These are phyloP conservation scores for Lobulomyces angularis DNA, from an alignment of 192 early-diverging fungal species.

Conservation along the genomic window DNA sequence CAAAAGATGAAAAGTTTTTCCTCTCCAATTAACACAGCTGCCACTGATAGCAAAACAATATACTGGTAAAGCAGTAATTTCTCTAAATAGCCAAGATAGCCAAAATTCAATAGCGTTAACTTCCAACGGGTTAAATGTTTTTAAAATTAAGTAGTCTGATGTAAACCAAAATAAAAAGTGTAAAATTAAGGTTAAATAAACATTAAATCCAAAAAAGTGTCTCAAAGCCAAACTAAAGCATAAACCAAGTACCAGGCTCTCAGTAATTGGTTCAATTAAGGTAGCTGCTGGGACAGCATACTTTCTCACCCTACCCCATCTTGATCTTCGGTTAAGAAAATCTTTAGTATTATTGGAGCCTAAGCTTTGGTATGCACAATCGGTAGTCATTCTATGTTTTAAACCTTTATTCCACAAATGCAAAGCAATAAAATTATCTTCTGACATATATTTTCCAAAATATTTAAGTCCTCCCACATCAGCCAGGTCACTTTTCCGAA, in stretches of 20 bases:
- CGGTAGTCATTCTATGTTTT: conserved; percentile 74
- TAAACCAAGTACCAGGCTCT: conserved; percentile 66
- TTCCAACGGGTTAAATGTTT: conserved; percentile 28
- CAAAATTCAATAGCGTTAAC: conserved; percentile 38
- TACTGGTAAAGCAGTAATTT: conserved; percentile 70
- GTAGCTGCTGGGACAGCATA: conserved; percentile 85
- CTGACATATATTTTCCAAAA: conserved; percentile 86
- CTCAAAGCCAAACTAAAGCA: conserved; percentile 58
- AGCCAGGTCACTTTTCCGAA: conserved; percentile 70
- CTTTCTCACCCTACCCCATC: conserved; percentile 91
- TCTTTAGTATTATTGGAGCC: conserved; percentile 56
- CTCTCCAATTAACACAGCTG: conserved; percentile 78
- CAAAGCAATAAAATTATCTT: conserved; percentile 90
- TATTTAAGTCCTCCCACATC: conserved; percentile 64
- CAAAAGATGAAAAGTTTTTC: conserved; percentile 48
- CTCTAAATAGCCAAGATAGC: conserved; percentile 71
- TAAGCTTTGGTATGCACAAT: conserved; percentile 74
- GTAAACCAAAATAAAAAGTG: conserved; percentile 50
- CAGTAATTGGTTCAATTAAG: conserved; percentile 81
- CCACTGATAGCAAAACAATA: conserved; percentile 71
- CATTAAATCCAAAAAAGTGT: conserved; percentile 36
- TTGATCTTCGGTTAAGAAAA: conserved; percentile 69
- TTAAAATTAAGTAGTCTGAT: conserved; percentile 31
- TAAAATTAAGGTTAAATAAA: conserved; percentile 30
- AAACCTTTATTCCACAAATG: conserved; percentile 67